Percentiles rank a stretch among this genome's conserved stretches.
Evolutionary conservation across 495 filamentous ascomycete genomes (phyloP).

Genomic region (Aspergillus baeticus): DNA sequence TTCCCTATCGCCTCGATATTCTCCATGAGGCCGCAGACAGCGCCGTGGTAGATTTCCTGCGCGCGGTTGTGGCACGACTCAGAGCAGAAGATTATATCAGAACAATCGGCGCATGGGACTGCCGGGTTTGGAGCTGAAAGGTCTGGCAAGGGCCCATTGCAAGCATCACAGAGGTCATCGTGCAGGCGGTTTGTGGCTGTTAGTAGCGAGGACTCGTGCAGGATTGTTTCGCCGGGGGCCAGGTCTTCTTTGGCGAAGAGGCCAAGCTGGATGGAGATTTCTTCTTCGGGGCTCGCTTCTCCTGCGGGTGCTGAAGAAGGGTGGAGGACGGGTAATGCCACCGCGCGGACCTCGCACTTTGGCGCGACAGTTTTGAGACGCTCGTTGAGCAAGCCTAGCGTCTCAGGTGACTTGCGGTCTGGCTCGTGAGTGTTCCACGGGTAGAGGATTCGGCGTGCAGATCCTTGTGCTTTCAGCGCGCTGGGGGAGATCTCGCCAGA

Average conservation of each 20-base stretch:
- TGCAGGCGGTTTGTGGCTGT: constrained; percentile 81
- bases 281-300: constrained; percentile 11
- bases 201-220: constrained; percentile 75
- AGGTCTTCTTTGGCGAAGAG: constrained; percentile 87
- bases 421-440: constrained; percentile 92
- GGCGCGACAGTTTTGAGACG: constrained; percentile 64
- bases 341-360: constrained; percentile 65
- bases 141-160: constrained; percentile 69
- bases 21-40: constrained; percentile 76
- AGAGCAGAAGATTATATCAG: constrained; percentile 86
- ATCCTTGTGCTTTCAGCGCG: constrained; percentile 66
- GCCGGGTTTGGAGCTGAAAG: constrained; percentile 44
- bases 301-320: constrained; percentile 37
- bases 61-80: constrained; percentile 68
- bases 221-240: constrained; percentile 68
- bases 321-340: constrained; percentile 67
- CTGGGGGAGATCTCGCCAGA: constrained; percentile 44
- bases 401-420: constrained; percentile 71
- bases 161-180: constrained; percentile 81
- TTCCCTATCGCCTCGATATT: constrained; percentile 76
- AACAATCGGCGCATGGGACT: constrained; percentile 69
- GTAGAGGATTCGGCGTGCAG: constrained; percentile 83
- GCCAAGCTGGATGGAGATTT: constrained; percentile 69
- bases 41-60: constrained; percentile 75
- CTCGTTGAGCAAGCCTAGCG: constrained; percentile 64